phyloP scores from a whole-genome alignment of 31 red algal genomes.

The Porphyra umbilicalis region DNA sequence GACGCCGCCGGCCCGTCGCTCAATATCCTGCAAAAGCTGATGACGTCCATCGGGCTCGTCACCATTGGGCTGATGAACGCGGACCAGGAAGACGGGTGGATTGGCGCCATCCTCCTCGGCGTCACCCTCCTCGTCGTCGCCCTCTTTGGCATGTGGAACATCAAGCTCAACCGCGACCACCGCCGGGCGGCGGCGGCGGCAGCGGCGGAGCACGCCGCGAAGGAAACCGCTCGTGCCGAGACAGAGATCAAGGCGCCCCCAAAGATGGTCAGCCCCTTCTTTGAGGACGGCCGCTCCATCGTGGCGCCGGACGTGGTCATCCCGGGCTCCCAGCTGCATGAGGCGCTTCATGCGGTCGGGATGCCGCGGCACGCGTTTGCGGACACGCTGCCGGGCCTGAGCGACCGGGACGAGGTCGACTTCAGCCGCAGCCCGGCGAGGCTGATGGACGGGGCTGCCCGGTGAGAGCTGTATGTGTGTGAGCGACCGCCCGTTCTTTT shows the following conservation, averaged over 20 bases:
- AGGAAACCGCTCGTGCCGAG: background rate
- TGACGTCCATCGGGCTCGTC: slow-evolving; percentile 20
- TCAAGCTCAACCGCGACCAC: background rate
- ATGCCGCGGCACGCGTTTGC: background rate
- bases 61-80: slow-evolving; percentile 7
- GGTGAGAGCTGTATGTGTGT: too few relatives aligned
- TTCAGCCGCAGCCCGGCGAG: background rate
- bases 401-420: background rate
- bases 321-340: background rate
- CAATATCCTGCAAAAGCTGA: slow-evolving; percentile 38
- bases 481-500: too few relatives aligned
- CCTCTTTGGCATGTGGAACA: background rate
- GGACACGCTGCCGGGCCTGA: background rate
- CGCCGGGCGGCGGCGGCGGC: background rate
- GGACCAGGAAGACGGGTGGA: slow-evolving; percentile 4
- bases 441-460: background rate
- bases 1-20: slow-evolving; percentile 21
- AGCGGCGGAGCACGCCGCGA: background rate
- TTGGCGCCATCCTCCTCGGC: slow-evolving; percentile 10
- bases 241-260: background rate
- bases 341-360: background rate
- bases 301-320: background rate
- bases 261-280: background rate
- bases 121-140: slow-evolving; percentile 2
- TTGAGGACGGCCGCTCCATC: background rate